Evolutionary conservation across 495 filamentous ascomycete species (phyloP).

Genomic region (Lasiosphaeria hispida): DNA sequence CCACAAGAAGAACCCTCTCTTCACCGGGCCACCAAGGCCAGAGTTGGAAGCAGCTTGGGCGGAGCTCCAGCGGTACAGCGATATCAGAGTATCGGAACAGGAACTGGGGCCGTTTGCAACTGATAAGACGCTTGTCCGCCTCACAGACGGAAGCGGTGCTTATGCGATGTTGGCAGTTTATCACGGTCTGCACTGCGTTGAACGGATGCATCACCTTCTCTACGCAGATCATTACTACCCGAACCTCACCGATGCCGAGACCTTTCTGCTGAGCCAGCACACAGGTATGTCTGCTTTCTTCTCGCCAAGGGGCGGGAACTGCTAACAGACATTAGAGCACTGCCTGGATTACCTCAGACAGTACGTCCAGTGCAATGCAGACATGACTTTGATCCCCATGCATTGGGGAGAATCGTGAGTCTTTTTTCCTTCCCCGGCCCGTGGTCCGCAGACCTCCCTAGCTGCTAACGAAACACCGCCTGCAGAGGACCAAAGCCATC

Average conservation of each 20-base stretch:
- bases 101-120: conserved; percentile 5
- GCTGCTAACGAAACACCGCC: too few relatives aligned
- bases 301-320: too few relatives aligned
- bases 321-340: too few relatives aligned
- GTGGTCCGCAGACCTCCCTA: too few relatives aligned
- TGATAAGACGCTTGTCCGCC: conserved; percentile 1
- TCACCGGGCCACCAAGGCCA: conserved; percentile 10
- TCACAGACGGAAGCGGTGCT: conserved; percentile 8
- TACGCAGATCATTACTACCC: conserved; percentile 12
- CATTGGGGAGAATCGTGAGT: conserved; percentile 6
- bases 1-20: neutral
- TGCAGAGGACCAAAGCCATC: neutral
- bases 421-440: neutral
- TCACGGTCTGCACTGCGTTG: conserved; percentile 11
- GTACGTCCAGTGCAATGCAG: conserved; percentile 16
- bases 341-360: conserved; percentile 14
- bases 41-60: conserved; percentile 5
- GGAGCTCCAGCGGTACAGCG: conserved; percentile 2
- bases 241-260: conserved; percentile 1
- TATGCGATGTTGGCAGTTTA: conserved; percentile 7
- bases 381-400: conserved; percentile 12
- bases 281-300: too few relatives aligned
- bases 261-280: conserved; percentile 2
- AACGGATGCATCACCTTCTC: conserved; percentile 1
- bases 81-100: neutral